Percentiles rank a stretch among this genome's conserved stretches.
These are phyloP conservation scores for Melianthus villosus DNA, from an alignment of 441 rosid genomes.

Conservation along the genomic window DNA sequence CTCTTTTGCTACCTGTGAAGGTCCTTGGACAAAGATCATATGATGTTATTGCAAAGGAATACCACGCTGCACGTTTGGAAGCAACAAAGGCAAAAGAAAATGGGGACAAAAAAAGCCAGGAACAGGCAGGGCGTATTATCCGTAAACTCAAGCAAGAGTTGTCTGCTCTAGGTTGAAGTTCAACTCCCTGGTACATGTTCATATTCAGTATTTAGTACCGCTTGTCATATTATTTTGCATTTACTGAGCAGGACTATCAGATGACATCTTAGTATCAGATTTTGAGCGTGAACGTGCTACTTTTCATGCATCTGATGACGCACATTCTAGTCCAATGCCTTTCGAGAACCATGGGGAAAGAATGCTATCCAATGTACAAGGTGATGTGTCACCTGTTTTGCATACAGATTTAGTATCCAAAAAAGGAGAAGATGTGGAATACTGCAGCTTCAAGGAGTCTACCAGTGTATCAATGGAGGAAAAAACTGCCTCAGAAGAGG, in stretches of 20 bases:
- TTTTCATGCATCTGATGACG: constrained; percentile 14
- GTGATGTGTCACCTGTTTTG: constrained; percentile 8
- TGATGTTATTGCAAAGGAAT: constrained; percentile 54
- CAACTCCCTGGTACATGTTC: constrained; percentile 9
- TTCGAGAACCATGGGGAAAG: constrained; percentile 12
- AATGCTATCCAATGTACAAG: constrained; percentile 12
- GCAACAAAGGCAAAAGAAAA: constrained; percentile 67
- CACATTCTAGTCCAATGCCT: constrained; percentile 10
- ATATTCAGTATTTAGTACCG: constrained; percentile 9
- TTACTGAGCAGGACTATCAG: constrained; percentile 54
- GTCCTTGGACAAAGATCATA: constrained; percentile 41
- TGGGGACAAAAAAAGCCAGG: constrained; percentile 54
- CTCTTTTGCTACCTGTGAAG: constrained; percentile 16
- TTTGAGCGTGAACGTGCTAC: constrained; percentile 25
- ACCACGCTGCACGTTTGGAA: constrained; percentile 47
- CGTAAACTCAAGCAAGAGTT: constrained; percentile 81
- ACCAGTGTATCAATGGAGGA: constrained; percentile 14
- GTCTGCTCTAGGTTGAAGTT: constrained; percentile 53
- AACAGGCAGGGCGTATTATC: constrained; percentile 45
- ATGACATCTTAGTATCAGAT: constrained; percentile 40
- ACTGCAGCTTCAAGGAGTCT: constrained; percentile 19
- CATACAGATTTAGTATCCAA: constrained; percentile 14
- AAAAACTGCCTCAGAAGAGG: constrained; percentile 20
- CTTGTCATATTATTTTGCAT: constrained; percentile 19
- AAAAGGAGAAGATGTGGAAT: constrained; percentile 16